These are phyloP conservation scores for Salvia sclarea DNA, from an alignment of 305 asterid species.

Conservation along the genomic window DNA sequence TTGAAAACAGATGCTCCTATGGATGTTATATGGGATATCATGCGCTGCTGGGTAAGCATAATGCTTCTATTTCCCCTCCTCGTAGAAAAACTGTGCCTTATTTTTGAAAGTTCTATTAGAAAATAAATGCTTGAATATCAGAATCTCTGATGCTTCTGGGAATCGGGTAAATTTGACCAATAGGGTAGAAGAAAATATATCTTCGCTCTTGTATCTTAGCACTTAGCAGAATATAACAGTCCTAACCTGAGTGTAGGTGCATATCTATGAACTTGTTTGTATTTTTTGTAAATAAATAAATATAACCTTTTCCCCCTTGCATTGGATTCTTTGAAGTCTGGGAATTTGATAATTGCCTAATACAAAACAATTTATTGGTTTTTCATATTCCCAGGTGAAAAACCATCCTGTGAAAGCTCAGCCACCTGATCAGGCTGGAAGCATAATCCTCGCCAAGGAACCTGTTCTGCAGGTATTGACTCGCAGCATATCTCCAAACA, in stretches of 20 bases:
- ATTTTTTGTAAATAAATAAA: too few species aligned
- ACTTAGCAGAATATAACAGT: background rate
- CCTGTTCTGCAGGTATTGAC: conserved; percentile 73
- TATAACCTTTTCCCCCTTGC: too few species aligned
- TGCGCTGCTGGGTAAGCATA: conserved; percentile 93
- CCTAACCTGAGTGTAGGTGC: background rate
- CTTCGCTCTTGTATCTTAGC: background rate
- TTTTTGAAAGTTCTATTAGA: background rate
- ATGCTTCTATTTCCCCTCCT: background rate
- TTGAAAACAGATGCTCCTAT: conserved; percentile 96
- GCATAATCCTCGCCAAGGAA: conserved; percentile 81
- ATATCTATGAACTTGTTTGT: background rate
- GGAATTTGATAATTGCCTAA: background rate
- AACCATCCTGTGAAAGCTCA: conserved; percentile 93
- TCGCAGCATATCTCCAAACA: background rate
- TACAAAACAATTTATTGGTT: conserved; percentile 14
- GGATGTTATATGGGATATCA: conserved; percentile 96
- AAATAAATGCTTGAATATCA: conserved; percentile 2
- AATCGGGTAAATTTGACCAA: background rate
- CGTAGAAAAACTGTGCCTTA: too few species aligned
- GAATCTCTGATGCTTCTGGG: background rate
- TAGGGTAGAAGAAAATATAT: background rate
- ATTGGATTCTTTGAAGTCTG: too few species aligned
- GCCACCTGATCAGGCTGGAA: conserved; percentile 81
- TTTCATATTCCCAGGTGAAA: conserved; percentile 57